phyloP scores from a whole-genome alignment of 768 basidiomycete genomes.

The Collybiopsis luxurians region DNA sequence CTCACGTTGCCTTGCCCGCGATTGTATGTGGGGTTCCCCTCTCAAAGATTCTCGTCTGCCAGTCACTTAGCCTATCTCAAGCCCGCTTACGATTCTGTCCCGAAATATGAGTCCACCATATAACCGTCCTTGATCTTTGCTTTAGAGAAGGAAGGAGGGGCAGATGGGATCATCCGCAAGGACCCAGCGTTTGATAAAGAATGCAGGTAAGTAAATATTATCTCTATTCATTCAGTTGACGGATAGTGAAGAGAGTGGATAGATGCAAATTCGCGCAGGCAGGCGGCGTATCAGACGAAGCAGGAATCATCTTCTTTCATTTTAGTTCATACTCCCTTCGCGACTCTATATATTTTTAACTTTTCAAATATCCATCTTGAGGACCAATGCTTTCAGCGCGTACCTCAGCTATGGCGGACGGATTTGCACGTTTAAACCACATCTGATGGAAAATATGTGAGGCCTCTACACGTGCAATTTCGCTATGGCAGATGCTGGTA shows the following conservation, averaged over 20 bases:
- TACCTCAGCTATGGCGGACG: conserved; percentile 57
- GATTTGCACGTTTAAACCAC: conserved; percentile 65
- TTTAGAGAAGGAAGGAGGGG: conserved; percentile 44
- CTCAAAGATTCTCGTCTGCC: too few species aligned
- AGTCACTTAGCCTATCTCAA: too few species aligned
- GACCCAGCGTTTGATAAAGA: conserved; percentile 64
- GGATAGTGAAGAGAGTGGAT: conserved; percentile 20
- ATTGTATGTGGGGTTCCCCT: too few species aligned
- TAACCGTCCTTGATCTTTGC: too few species aligned
- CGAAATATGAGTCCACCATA: too few species aligned
- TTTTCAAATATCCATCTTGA: conserved; percentile 15
- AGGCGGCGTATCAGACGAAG: too few species aligned
- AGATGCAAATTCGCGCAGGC: too few species aligned
- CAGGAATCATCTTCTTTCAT: too few species aligned
- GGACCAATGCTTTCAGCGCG: conserved; percentile 59
- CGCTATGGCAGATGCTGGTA: conserved; percentile 77
- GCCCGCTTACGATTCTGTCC: too few species aligned
- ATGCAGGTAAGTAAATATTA: conserved; percentile 33
- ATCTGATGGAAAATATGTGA: conserved; percentile 60
- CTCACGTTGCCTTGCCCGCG: too few species aligned
- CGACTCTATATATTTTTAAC: too few species aligned
- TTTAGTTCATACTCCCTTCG: too few species aligned
- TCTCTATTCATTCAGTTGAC: background rate
- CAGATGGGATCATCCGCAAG: conserved; percentile 39
- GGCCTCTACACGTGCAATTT: conserved; percentile 70